Evolutionary conservation across 805 yeast species (phyloP), one percentile per base, ranked within the genome.

Genomic region (Ogataea pignaliae): DNA sequence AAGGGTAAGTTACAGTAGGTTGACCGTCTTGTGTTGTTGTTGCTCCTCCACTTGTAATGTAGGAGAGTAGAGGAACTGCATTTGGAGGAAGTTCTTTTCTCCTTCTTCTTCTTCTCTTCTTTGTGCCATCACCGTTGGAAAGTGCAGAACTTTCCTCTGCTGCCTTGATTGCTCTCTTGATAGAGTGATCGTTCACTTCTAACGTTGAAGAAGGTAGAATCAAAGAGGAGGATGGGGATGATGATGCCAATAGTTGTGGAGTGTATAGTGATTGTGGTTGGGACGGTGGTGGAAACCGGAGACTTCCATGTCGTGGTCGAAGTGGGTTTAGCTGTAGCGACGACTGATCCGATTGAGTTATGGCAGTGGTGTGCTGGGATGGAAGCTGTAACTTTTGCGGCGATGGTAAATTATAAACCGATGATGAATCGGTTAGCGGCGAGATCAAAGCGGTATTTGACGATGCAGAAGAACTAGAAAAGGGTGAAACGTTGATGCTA

Each of bases 1-100:
- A 75, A 4, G 71, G 69, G 50, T 60, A 69, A 4, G 35, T 37
- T 4, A 48, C 31, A 3, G 42, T 46, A 15, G 46, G 42, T 30
- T 46, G 52, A 2, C 44, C 28, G 10, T 36, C 40, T 7, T 29
- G 10, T 30, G 26, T 21, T 21, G 26, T 21, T 7, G 26, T 21
- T 21, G 26, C 26, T 21, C 26, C 26, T 21, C 26, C 26, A 7
- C 26, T 21, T 21, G 26, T 21, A 5, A 21, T 21, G 26, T 21
- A 21, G 26, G 26, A 21, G 7, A 7, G 26, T 21, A 21, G 7
- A 29, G 11, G 28, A 32, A 34, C 31, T 7, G 17, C 29, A 28
- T 16, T 17, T 3, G 44, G 35, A 12, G 31, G 30, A 5, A 12
- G 17, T 10, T 36, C 18, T 5, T 37, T 37, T 16, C 31, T 33